Evolutionary conservation across 164 flowering plant species (phyloP), one percentile per base, ranked within the genome.

Genomic region (Chimonanthus praecox): DNA sequence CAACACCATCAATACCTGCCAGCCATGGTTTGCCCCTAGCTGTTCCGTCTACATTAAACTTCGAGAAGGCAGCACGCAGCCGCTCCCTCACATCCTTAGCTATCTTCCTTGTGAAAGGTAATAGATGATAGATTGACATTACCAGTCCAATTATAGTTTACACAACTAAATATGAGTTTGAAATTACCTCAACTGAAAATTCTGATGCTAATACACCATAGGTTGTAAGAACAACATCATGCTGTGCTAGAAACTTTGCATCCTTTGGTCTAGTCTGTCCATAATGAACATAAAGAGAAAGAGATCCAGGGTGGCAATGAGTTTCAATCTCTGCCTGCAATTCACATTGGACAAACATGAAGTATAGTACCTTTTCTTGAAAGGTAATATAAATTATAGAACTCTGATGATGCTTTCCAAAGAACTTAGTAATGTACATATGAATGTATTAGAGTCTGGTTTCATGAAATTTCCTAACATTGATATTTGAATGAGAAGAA

Each of bases 161-260:
- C 66, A 45, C 33, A 62, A 71, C 13, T 78, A 48, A 33, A 63
- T 7, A 61, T 20, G 13, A 50, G 49, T 70, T 47, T 47, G 18
- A 73, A 68, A 67, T 76, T 88, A 92, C 98, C 97, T 93, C 98
- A 20, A 81, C 73, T 7, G 94, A 85, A 84, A 83, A 95, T 67
- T 95, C 99, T 64, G 98, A 95, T 49, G 94, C 81, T 72, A 95
- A 72, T 47, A 95, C 95, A 67, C 99, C 99, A 80, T 92, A 95
- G 7, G 99, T 93, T 49, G 99, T 93, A 15, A 95, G 85, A 49
- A 95, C 97, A 83, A 95, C 88, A 84, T 88, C 89, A 79, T 74
- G 77, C 71, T 92, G 97, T 62, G 92, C 87, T 44, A 95, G 80
- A 78, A 80, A 33, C 61, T 84, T 86, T 73, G 92, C 90, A 86